phyloP scores from a whole-genome alignment of 1,139 yeast species.

The Pichia sp. region DNA sequence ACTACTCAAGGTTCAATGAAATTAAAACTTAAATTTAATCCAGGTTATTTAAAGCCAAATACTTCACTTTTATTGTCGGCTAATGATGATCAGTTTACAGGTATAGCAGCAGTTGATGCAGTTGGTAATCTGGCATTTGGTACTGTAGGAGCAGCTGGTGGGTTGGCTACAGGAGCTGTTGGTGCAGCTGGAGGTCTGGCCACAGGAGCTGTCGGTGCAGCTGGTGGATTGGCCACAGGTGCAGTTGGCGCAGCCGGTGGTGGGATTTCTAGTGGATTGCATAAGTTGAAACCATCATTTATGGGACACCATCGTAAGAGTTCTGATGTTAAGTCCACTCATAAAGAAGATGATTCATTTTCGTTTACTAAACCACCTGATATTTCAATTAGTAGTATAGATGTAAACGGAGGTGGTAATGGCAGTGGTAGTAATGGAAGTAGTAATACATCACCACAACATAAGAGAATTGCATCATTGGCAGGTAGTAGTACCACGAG shows the following conservation, averaged over 20 bases:
- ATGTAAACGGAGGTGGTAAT: not conserved
- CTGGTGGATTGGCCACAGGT: not conserved
- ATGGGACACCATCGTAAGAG: conserved; percentile 1
- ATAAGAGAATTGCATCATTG: conserved; percentile 25
- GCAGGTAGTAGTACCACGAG: conserved; percentile 21
- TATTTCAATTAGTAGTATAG: not conserved
- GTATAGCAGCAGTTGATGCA: not conserved
- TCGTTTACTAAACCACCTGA: not conserved
- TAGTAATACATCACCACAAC: conserved; percentile 14
- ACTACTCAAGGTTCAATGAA: conserved; percentile 57
- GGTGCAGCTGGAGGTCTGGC: conserved; percentile 1
- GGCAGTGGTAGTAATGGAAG: not conserved
- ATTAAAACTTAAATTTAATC: conserved; percentile 48
- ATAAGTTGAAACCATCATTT: conserved; percentile 4
- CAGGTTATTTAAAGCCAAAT: conserved; percentile 61
- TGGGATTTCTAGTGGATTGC: not conserved
- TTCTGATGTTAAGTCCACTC: not conserved
- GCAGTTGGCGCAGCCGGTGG: not conserved
- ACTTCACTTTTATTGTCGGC: conserved; percentile 30
- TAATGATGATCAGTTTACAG: not conserved
- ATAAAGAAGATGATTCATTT: not conserved
- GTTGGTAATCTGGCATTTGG: not conserved
- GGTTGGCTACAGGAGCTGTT: not conserved
- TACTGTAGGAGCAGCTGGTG: conserved; percentile 27
- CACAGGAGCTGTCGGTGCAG: not conserved